phyloP scores from a whole-genome alignment of 1,284 basidiomycete species.

The Fomitopsis betulina region DNA sequence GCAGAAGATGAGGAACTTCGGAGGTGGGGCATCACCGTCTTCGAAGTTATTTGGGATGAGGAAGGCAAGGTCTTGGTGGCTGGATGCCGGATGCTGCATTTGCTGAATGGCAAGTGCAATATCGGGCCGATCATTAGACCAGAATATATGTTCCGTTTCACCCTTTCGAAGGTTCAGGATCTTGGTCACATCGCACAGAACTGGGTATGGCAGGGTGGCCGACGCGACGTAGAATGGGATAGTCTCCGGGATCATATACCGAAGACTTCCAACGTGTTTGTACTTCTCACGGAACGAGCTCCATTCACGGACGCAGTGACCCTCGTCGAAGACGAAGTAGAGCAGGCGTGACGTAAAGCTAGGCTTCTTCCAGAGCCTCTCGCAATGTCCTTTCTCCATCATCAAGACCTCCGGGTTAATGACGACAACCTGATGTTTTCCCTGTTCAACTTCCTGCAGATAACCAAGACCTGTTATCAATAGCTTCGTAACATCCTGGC shows the following conservation, averaged over 20 bases:
- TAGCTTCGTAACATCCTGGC: no score
- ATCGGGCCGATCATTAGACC: constrained; percentile 26
- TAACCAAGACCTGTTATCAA: no score
- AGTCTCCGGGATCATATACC: constrained; percentile 22
- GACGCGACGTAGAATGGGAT: constrained; percentile 32
- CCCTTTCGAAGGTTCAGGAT: constrained; percentile 6
- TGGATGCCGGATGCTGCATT: constrained; percentile 17
- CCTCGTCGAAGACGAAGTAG: constrained; percentile 32
- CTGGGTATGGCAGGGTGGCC: constrained; percentile 27
- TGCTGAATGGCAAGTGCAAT: constrained; percentile 23
- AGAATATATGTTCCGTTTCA: constrained; percentile 4
- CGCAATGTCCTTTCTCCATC: constrained; percentile 16
- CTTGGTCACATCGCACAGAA: constrained; percentile 17
- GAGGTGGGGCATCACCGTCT: constrained; percentile 6
- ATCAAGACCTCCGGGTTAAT: constrained; percentile 31
- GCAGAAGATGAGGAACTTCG: constrained; percentile 31
- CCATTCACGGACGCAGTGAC: constrained; percentile 34
- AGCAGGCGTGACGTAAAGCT: constrained; percentile 22
- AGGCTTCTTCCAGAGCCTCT: constrained; percentile 22
- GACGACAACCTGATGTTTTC: constrained; percentile 26
- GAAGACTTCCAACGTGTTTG: constrained; percentile 20
- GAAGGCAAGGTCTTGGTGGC: constrained; percentile 24
- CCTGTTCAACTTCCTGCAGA: constrained; percentile 27
- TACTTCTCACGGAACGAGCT: constrained; percentile 30
- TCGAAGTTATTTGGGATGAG: constrained; percentile 17